These are phyloP conservation scores for Phytophthora vignae DNA, from an alignment of 352 stramenopile genomes.

Conservation along the genomic window DNA sequence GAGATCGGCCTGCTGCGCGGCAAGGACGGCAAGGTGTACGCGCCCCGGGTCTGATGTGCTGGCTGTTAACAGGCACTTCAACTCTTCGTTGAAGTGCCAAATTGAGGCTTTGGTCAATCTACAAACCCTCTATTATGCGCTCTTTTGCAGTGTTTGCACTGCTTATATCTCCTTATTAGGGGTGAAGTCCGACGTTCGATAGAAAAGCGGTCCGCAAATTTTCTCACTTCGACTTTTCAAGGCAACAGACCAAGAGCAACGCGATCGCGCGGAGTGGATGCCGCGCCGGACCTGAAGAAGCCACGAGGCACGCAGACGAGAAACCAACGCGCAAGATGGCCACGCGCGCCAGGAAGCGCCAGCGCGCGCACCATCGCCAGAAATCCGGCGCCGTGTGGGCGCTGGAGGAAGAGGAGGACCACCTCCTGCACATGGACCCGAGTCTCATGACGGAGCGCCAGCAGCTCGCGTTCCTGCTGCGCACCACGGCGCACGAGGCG, in stretches of 20 bases:
- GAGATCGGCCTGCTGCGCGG: constrained; percentile 88
- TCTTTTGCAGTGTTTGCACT: too few species aligned
- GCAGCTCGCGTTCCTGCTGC: constrained; percentile 79
- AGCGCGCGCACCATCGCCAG: constrained; percentile 26
- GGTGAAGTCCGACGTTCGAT: background rate
- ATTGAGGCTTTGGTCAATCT: constrained; percentile 13
- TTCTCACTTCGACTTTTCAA: constrained; percentile 35
- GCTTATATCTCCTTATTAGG: background rate
- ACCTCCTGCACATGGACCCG: constrained; percentile 50
- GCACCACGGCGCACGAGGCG: constrained; percentile 68
- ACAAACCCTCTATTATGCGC: background rate
- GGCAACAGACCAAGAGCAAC: constrained; percentile 2
- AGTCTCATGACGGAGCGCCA: constrained; percentile 86
- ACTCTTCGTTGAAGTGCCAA: constrained; percentile 52
- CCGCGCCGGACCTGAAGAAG: constrained; percentile 11
- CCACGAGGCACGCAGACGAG: constrained; percentile 12
- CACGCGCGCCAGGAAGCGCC: constrained; percentile 27
- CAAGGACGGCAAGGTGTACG: constrained; percentile 86
- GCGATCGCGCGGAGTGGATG: constrained; percentile 10
- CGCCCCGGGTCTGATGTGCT: constrained; percentile 36
- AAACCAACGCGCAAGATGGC: constrained; percentile 20
- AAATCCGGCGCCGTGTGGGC: constrained; percentile 7
- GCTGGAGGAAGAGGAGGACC: constrained; percentile 30
- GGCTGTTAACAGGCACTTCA: constrained; percentile 44
- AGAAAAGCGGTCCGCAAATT: constrained; percentile 11